Base-by-base conservation (phyloP, 805 yeast species). In the Soucietia sequanensis region DNA sequence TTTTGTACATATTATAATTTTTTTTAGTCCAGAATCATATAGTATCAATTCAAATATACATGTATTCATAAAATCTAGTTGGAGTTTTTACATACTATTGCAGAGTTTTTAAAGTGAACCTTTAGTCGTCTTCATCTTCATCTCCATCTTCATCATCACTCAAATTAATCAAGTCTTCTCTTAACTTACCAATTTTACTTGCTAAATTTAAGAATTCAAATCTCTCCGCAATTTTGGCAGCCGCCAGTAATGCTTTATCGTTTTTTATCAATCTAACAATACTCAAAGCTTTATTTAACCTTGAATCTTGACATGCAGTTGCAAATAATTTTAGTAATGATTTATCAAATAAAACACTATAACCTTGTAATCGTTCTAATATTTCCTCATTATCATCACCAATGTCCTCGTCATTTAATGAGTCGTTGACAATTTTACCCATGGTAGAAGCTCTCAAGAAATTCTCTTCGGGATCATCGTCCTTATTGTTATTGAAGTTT, bases 221-320 rank as follows among this genome's bases (percentile, higher is more conserved):
- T 39, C 96, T 73, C 50, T 85, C 85, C 1, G 96, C 88, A 35
- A 91, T 85, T 59, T 84, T 84, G 10, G 77, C 67, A 1, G 97
- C 96, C 0, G 96, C 96, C 36, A 72, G 73, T 42, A 90, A 63
- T 3, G 95, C 95, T 46, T 83, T 80, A 42, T 84, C 91, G 45
- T 80, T 83, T 46, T 79, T 77, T 47, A 91, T 67, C 50, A 84
- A 78, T 41, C 70, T 72, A 6, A 79, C 89, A 19, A 93, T 56
- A 22, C 83, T 80, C 42, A 78, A 66, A 1, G 95, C 93, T 56
- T 81, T 82, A 34, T 73, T 72, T 26, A 74, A 56, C 35, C 80
- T 75, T 27, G 78, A 75, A 15, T 80, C 83, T 13, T 78, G 69
- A 58, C 96, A 90, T 1, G 91, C 78, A 10, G 64, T 68, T 3